A percentile compares a stretch with the other conserved stretches of the same genome.
Evolutionary conservation across 2,329 filamentous ascomycete species (phyloP).

Genomic region (Claviceps sp.): DNA sequence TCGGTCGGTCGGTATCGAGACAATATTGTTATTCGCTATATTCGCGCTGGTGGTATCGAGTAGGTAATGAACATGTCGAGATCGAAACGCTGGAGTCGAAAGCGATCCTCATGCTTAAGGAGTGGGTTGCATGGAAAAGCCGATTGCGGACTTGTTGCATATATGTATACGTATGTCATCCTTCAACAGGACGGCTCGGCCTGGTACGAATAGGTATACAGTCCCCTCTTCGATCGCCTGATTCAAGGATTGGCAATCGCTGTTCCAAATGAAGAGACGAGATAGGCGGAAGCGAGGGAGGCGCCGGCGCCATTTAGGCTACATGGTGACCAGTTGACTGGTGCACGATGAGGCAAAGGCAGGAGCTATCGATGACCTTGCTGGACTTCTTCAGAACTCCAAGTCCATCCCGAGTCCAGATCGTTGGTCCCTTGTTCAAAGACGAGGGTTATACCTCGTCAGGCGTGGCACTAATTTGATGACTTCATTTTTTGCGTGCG

Average conservation of each 20-base stretch:
- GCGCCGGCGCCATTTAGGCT: neutral
- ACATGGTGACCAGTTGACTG: neutral
- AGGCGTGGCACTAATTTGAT: too few relatives aligned
- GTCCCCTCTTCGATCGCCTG: neutral
- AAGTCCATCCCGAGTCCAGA: neutral
- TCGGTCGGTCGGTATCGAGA: neutral
- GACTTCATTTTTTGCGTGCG: too few relatives aligned
- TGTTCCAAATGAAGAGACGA: neutral
- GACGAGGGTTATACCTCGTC: too few relatives aligned
- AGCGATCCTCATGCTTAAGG: neutral
- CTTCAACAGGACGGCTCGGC: neutral
- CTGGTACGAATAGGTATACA: neutral
- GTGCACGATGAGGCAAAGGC: conserved; percentile 4
- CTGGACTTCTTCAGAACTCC: neutral
- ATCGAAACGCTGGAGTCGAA: neutral
- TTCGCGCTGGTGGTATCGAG: neutral
- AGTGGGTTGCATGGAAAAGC: neutral
- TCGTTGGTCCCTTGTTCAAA: too few relatives aligned
- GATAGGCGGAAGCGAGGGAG: neutral
- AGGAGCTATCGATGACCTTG: neutral
- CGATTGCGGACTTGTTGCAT: neutral
- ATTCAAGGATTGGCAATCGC: neutral
- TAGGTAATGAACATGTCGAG: neutral
- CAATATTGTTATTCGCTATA: neutral
- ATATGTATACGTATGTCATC: neutral